These are phyloP conservation scores for Canavalia gladiata DNA, from an alignment of 306 rosid genomes.

Conservation along the genomic window DNA sequence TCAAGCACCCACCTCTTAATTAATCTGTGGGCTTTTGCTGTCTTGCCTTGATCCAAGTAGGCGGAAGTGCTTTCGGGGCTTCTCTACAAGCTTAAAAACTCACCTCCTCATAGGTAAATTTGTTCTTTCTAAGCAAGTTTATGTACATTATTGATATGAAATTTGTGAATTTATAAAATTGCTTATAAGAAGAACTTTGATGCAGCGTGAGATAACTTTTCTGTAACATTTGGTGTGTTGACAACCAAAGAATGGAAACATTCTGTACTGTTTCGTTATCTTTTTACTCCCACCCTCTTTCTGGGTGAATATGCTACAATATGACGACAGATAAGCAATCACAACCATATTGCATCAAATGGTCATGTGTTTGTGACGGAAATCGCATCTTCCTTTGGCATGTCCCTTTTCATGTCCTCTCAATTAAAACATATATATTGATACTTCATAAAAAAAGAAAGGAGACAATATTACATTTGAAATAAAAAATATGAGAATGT, in stretches of 20 bases:
- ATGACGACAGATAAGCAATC: background rate
- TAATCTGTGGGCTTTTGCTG: conserved; percentile 1
- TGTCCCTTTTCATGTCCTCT: too few species aligned
- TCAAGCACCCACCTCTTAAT: background rate
- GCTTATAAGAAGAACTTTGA: background rate
- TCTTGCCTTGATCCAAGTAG: conserved; percentile 52
- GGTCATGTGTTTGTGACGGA: too few species aligned
- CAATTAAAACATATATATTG: too few species aligned
- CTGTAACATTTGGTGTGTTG: too few species aligned
- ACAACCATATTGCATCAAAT: background rate
- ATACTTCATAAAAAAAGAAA: too few species aligned
- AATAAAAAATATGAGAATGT: too few species aligned
- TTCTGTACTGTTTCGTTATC: too few species aligned
- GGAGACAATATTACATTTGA: too few species aligned
- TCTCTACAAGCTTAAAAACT: conserved; percentile 73
- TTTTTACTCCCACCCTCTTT: background rate
- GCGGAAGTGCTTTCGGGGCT: conserved; percentile 91
- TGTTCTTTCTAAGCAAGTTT: conserved; percentile 8
- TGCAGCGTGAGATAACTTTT: background rate
- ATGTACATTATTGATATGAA: conserved; percentile 1
- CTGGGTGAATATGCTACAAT: background rate
- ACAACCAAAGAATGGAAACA: too few species aligned
- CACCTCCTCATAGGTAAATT: conserved; percentile 73
- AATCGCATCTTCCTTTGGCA: too few species aligned
- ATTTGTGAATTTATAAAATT: background rate